phyloP scores from a whole-genome alignment of 2,329 filamentous ascomycete genomes.

The Zopfia rhizophila region DNA sequence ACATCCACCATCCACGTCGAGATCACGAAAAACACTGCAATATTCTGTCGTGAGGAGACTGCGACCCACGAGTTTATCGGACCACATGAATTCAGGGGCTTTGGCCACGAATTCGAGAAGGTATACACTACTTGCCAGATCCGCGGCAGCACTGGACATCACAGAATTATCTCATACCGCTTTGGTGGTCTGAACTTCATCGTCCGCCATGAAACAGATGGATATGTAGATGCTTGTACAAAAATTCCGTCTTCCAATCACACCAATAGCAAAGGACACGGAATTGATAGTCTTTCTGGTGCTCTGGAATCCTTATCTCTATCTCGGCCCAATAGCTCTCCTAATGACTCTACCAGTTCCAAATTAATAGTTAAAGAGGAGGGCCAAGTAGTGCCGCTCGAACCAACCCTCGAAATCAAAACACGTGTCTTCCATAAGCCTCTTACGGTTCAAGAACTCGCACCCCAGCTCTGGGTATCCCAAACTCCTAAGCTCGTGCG shows the following conservation, averaged over 20 bases:
- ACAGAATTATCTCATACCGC: conserved; percentile 58
- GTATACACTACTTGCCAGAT: conserved; percentile 52
- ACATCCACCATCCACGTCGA: conserved; percentile 58
- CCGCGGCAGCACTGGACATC: conserved; percentile 56
- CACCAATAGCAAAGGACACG: not conserved
- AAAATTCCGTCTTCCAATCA: conserved; percentile 2
- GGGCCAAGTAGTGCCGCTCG: conserved; percentile 32
- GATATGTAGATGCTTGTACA: conserved; percentile 41
- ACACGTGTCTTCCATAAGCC: conserved; percentile 49
- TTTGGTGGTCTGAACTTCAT: conserved; percentile 52
- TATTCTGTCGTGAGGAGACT: conserved; percentile 37
- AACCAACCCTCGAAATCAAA: conserved; percentile 59
- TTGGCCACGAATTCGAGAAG: conserved; percentile 59
- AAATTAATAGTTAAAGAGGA: conserved; percentile 36
- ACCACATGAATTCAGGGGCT: conserved; percentile 53
- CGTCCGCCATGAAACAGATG: conserved; percentile 54
- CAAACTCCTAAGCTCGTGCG: conserved; percentile 61
- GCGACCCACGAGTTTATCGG: conserved; percentile 16
- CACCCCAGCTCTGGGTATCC: conserved; percentile 58
- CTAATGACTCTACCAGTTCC: conserved; percentile 5
- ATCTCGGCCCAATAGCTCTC: conserved; percentile 5
- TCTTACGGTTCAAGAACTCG: conserved; percentile 48
- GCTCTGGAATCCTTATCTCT: conserved; percentile 16
- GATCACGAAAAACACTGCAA: conserved; percentile 46
- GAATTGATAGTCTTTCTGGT: conserved; percentile 7